Percentiles rank a stretch among this genome's conserved stretches.
Conservation (phyloP, 78 protist species). For the Capsaspora owczarzaki region DNA sequence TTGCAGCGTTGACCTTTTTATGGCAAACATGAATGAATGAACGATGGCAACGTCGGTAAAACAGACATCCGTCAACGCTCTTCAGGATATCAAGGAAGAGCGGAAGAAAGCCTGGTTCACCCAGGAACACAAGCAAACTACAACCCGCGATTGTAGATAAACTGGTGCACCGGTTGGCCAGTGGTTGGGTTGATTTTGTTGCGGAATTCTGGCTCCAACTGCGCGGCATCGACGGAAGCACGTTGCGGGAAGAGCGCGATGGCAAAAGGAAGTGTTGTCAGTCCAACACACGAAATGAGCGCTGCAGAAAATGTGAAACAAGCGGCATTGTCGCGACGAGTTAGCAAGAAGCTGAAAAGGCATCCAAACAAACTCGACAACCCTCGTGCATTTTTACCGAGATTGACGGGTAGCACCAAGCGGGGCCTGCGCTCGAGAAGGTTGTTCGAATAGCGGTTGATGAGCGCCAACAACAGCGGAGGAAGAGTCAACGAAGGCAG, state of each 20-base stretch:
- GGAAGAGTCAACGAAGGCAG: constrained; percentile 10
- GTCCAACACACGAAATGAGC: neutral
- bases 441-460: neutral
- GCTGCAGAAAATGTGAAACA: neutral
- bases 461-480: constrained; percentile 20
- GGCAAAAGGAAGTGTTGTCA: neutral
- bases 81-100: too few species aligned
- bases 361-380: neutral
- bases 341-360: neutral
- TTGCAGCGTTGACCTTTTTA: too few species aligned
- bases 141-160: neutral
- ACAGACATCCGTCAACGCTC: too few species aligned
- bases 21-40: too few species aligned
- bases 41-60: too few species aligned
- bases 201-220: neutral
- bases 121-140: too few species aligned
- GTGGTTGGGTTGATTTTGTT: neutral
- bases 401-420: neutral
- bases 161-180: neutral
- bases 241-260: neutral
- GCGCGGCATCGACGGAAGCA: neutral
- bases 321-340: neutral
- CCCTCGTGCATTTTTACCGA: neutral
- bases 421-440: neutral
- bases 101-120: too few species aligned